Percentiles rank a stretch among this genome's conserved stretches.
Conservation (phyloP, 768 basidiomycete genomes). For the Clathrus columnatus region DNA sequence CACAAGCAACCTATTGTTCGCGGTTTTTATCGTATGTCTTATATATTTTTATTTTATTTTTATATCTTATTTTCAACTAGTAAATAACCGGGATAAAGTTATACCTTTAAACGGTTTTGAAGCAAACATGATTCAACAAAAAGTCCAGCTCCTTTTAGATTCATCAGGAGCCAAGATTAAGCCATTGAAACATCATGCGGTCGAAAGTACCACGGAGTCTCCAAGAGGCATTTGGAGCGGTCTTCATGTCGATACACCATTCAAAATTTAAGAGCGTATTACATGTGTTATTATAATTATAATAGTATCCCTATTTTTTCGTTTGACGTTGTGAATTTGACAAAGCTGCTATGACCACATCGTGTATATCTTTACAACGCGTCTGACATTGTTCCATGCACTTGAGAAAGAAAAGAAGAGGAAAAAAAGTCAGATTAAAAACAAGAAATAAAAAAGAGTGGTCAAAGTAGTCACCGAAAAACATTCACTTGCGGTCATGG, state of each 20-base stretch:
- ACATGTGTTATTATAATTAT: neutral
- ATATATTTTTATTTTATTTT: constrained; percentile 3
- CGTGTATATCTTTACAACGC: constrained; percentile 66
- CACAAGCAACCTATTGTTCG: constrained; percentile 72
- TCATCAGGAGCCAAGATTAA: constrained; percentile 83
- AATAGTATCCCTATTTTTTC: neutral
- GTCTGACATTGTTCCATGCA: constrained; percentile 63
- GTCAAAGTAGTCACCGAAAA: constrained; percentile 40
- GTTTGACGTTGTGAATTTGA: constrained; percentile 6
- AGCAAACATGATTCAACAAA: constrained; percentile 63
- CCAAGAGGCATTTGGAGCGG: constrained; percentile 88
- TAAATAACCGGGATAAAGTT: constrained; percentile 84
- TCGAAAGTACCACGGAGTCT: constrained; percentile 73
- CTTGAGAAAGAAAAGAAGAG: constrained; percentile 32
- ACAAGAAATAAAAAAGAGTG: neutral
- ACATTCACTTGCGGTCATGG: constrained; percentile 43
- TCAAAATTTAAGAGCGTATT: constrained; percentile 29
- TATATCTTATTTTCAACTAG: constrained; percentile 32
- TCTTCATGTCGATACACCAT: constrained; percentile 68
- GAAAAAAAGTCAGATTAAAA: neutral
- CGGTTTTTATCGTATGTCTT: constrained; percentile 69
- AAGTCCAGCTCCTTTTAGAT: constrained; percentile 77
- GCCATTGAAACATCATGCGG: constrained; percentile 59
- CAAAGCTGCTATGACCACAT: constrained; percentile 64
- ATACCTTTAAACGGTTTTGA: constrained; percentile 70